phyloP scores from a whole-genome alignment of 495 filamentous ascomycete species.

The Neurospora terricola region DNA sequence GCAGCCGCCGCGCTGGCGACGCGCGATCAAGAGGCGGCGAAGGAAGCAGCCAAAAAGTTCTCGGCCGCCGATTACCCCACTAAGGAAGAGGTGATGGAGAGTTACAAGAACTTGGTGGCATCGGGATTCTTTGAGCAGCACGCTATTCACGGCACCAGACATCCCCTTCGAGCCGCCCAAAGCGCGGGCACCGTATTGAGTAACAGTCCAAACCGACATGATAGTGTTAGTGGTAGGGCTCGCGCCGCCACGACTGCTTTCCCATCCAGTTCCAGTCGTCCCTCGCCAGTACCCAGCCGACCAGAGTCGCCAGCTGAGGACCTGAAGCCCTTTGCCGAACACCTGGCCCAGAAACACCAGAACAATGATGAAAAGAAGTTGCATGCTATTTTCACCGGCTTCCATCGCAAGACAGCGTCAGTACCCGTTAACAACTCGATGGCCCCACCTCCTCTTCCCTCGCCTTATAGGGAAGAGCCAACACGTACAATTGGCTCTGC shows the following conservation, averaged over 20 bases:
- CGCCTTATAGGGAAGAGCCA: not conserved
- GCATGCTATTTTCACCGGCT: not conserved
- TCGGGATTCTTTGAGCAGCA: slow-evolving; percentile 39
- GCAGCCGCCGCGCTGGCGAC: not conserved
- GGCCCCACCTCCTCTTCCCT: not conserved
- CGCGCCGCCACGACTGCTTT: slow-evolving; percentile 3
- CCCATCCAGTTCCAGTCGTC: not conserved
- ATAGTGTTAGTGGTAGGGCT: not conserved
- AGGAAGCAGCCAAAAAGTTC: not conserved
- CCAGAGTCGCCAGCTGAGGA: not conserved
- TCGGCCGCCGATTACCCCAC: slow-evolving; percentile 23
- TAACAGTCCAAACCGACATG: not conserved
- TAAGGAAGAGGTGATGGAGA: slow-evolving; percentile 35
- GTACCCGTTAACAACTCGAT: not conserved
- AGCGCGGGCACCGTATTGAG: slow-evolving; percentile 7
- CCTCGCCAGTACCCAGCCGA: not conserved
- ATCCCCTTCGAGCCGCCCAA: slow-evolving; percentile 18
- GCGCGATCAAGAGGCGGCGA: not conserved
- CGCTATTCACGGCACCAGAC: slow-evolving; percentile 37
- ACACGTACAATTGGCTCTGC: not conserved
- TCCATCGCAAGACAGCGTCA: not conserved
- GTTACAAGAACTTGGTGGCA: slow-evolving; percentile 33
- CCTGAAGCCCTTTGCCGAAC: not conserved
- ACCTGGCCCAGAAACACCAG: slow-evolving; percentile 2
- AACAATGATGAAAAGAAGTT: not conserved